Conservation (phyloP, 306 rosid genomes). For the Casuarina equisetifolia region DNA sequence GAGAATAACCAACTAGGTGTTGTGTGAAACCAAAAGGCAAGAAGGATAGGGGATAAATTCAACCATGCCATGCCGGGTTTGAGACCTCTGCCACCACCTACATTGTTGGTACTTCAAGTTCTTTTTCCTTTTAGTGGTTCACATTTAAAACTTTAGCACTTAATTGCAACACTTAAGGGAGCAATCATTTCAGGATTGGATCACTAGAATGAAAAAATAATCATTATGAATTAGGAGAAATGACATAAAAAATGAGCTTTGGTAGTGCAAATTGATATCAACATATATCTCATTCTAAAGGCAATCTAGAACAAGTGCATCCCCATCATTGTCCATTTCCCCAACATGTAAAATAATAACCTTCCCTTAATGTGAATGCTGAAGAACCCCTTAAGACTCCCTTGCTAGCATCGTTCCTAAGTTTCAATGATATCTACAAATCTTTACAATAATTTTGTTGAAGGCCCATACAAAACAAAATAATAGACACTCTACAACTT, state of each 20-base stretch:
- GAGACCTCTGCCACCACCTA: no score
- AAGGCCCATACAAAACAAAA: no score
- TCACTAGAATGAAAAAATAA: background rate
- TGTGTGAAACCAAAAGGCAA: no score
- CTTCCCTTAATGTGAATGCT: background rate
- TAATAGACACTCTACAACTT: no score
- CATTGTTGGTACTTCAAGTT: background rate
- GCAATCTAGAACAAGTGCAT: background rate
- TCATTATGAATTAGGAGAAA: background rate
- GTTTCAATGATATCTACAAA: no score
- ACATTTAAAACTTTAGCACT: background rate
- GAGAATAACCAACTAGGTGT: no score
- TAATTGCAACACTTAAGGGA: background rate
- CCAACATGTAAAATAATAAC: background rate
- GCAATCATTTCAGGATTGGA: background rate
- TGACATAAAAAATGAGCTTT: background rate
- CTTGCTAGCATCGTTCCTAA: no score
- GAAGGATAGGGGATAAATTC: no score
- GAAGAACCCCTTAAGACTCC: no score
- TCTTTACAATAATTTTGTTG: no score
- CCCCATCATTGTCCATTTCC: background rate
- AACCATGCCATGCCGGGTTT: no score
- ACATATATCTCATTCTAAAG: background rate
- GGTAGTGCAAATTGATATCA: background rate
- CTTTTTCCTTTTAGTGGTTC: no score